These are phyloP conservation scores for Aspergillaceae sp. DNA, from an alignment of 2,329 filamentous ascomycete genomes.

Conservation along the genomic window DNA sequence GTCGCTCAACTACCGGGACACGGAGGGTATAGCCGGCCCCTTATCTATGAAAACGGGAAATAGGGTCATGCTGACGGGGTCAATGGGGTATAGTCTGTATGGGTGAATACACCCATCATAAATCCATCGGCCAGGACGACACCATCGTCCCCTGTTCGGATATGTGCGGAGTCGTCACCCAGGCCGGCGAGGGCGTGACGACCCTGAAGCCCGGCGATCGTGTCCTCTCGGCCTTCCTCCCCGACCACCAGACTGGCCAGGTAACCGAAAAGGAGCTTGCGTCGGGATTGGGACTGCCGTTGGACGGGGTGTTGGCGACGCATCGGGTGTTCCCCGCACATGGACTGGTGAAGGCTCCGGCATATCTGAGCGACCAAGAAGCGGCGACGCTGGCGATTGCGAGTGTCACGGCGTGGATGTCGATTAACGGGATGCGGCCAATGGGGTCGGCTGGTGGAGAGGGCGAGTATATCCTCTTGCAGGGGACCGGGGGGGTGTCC, in stretches of 20 bases:
- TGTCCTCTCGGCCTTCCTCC: constrained; percentile 56
- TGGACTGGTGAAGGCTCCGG: constrained; percentile 34
- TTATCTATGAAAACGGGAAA: too few species aligned
- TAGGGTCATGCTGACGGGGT: too few species aligned
- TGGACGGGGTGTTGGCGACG: constrained; percentile 38
- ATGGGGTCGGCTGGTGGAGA: constrained; percentile 39
- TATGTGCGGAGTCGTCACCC: constrained; percentile 56
- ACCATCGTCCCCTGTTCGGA: constrained; percentile 59
- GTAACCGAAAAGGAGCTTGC: constrained; percentile 48
- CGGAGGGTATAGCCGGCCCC: constrained; percentile 21
- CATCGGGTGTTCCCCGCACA: constrained; percentile 37
- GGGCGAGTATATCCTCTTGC: constrained; percentile 45
- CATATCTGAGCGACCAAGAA: constrained; percentile 29
- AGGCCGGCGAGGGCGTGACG: constrained; percentile 39
- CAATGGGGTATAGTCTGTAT: constrained; percentile 44
- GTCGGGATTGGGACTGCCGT: constrained; percentile 53
- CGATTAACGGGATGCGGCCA: constrained; percentile 36
- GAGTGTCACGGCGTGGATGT: constrained; percentile 44
- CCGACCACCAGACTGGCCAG: constrained; percentile 50
- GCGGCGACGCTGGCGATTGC: constrained; percentile 38
- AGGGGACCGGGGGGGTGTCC: constrained; percentile 44
- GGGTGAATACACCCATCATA: constrained; percentile 60
- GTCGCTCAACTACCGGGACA: constrained; percentile 48
- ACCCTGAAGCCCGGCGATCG: constrained; percentile 52
- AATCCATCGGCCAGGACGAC: constrained; percentile 36